Base-by-base conservation (phyloP, 164 flowering plant genomes). In the Annona squamosa region DNA sequence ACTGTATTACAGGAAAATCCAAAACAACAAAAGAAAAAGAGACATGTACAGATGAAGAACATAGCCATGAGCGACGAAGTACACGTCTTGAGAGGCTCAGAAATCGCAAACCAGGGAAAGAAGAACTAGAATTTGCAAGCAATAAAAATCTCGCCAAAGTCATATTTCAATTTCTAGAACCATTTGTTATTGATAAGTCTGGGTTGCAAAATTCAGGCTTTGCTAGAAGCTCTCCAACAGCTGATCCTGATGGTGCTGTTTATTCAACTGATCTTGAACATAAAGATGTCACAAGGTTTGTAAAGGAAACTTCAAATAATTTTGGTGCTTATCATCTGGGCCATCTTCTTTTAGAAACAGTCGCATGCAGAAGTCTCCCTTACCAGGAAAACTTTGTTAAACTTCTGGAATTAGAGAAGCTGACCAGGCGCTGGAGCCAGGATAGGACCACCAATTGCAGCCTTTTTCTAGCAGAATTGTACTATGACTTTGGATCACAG, bases 101-200 rank as follows among this genome's bases (percentile, higher is more conserved):
- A 76, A 93, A 84, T 82, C 92, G 93, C 69, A 93, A 90, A 83
- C 93, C 99, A n/a, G 97, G 85, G 70, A 91, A 88, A 83, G 97
- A 91, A 74, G 97, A 86, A 73, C 56, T 74, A 67, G 93, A 90
- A 72, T 82, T 81, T 82, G 73, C 84, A 67, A 70, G 74, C 72
- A 77, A 80, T 59, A 91, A 87, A 77, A 91, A 95, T 78, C 77
- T 80, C 43, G 87, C 88, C 4, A 87, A 89, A 82, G 85, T 78
- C 46, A 90, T 87, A 9, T 68, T 78, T 79, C 87, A 85, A 72
- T 85, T 74, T 77, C 84, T 95, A 48, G 87, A 85, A 79, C 86
- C 93, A 67, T 91, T 88, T 84, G 65, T 91, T 75, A 62, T 81
- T 74, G 79, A 79, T 69, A 85, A 75, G 78, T 68, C 77, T 26